phyloP scores from a whole-genome alignment of 345 rosid genomes.

The Aurinia saxatilis region DNA sequence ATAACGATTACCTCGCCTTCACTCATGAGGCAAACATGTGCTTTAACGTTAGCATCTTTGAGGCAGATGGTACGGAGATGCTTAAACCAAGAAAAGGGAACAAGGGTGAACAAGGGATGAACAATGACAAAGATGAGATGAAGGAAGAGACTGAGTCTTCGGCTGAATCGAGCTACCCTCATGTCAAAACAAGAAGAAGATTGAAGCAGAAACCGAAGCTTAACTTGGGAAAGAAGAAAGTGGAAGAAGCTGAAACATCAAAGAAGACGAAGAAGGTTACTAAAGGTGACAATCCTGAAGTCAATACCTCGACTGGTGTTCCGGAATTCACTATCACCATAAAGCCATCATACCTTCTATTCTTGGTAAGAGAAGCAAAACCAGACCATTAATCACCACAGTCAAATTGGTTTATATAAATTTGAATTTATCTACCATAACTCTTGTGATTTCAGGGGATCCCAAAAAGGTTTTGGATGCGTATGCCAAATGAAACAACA shows the following conservation, averaged over 20 bases:
- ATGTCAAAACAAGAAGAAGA: background rate
- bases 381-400: background rate
- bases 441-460: conserved; percentile 1
- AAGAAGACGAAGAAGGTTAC: background rate
- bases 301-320: background rate
- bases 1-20: conserved; percentile 19
- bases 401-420: background rate
- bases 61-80: background rate
- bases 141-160: background rate
- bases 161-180: background rate
- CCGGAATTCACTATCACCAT: conserved; percentile 20
- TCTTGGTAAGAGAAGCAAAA: conserved; percentile 15
- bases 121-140: background rate
- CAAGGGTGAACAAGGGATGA: background rate
- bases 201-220: background rate
- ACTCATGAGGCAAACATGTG: conserved; percentile 15
- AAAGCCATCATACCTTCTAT: conserved; percentile 14
- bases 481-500: conserved; percentile 16
- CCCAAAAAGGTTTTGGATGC: conserved; percentile 18
- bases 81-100: background rate
- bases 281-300: background rate
- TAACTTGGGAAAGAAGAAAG: conserved; percentile 14
- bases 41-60: conserved; percentile 7
- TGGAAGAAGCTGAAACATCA: background rate
- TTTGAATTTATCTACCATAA: background rate